These are phyloP conservation scores for Neurospora crassa DNA, from an alignment of 2,329 filamentous ascomycete genomes.

Conservation along the genomic window DNA sequence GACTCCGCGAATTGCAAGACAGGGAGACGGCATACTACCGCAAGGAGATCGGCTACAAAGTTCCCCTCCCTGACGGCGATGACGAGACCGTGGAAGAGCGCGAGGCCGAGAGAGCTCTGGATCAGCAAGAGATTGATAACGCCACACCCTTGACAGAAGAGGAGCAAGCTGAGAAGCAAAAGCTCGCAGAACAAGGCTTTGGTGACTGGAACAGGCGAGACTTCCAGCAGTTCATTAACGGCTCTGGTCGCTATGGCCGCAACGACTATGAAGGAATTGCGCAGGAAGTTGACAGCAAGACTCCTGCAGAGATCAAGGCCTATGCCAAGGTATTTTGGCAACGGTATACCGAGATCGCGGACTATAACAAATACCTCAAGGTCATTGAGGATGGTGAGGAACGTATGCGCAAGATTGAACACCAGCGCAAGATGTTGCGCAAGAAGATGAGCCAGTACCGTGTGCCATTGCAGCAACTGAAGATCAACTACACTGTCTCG, in stretches of 20 bases:
- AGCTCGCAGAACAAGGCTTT: slow-evolving; percentile 76
- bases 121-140: slow-evolving; percentile 89
- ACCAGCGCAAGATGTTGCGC: slow-evolving; percentile 84
- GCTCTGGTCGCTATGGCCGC: slow-evolving; percentile 85
- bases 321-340: slow-evolving; percentile 97
- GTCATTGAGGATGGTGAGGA: slow-evolving; percentile 91
- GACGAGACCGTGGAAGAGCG: slow-evolving; percentile 77
- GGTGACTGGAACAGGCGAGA: slow-evolving; percentile 93
- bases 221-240: slow-evolving; percentile 97
- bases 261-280: slow-evolving; percentile 78
- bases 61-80: slow-evolving; percentile 76
- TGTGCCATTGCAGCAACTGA: slow-evolving; percentile 94
- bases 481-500: slow-evolving; percentile 97
- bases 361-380: slow-evolving; percentile 80
- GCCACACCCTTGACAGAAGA: slow-evolving; percentile 81
- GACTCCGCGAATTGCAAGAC: slow-evolving; percentile 82
- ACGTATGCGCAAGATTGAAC: slow-evolving; percentile 76
- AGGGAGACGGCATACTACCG: slow-evolving; percentile 93
- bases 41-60: slow-evolving; percentile 94
- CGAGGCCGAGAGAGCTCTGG: slow-evolving; percentile 75
- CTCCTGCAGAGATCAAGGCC: slow-evolving; percentile 70
- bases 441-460: slow-evolving; percentile 96
- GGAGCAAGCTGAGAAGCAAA: slow-evolving; percentile 78
- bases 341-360: slow-evolving; percentile 80
- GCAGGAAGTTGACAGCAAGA: slow-evolving; percentile 86